Conservation (phyloP, 2,329 filamentous ascomycete species). For the Botryotinia narcissicola region DNA sequence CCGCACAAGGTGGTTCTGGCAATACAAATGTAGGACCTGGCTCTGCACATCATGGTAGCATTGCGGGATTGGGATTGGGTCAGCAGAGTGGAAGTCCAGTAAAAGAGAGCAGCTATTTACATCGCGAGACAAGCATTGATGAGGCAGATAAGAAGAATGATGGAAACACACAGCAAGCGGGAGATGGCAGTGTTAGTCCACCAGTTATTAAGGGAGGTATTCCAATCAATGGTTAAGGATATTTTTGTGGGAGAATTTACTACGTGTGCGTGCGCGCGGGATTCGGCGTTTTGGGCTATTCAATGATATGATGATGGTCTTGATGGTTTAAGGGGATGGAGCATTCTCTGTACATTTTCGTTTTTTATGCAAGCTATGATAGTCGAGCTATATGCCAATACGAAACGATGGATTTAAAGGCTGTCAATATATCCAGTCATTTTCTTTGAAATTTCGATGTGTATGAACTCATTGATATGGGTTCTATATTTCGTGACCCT, state of each 20-base stretch:
- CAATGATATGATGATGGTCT: constrained; percentile 14
- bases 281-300: constrained; percentile 21
- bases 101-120: constrained; percentile 85
- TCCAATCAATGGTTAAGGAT: constrained; percentile 59
- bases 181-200: constrained; percentile 43
- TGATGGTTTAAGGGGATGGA: constrained; percentile 17
- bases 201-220: constrained; percentile 52
- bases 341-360: constrained; percentile 22
- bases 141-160: constrained; percentile 48
- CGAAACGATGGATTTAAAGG: constrained; percentile 15
- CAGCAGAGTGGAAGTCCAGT: constrained; percentile 71
- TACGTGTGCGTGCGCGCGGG: constrained; percentile 9
- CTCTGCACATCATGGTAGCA: constrained; percentile 31
- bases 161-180: constrained; percentile 28
- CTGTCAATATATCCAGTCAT: constrained; percentile 2
- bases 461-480: not conserved
- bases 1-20: constrained; percentile 43
- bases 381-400: constrained; percentile 11
- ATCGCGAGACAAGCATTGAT: constrained; percentile 75
- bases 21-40: constrained; percentile 41
- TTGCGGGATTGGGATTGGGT: constrained; percentile 46
- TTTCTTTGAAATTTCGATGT: not conserved
- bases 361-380: constrained; percentile 20
- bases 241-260: constrained; percentile 14
- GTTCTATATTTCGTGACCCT: not conserved